Evolutionary conservation across 495 filamentous ascomycete species (phyloP), one percentile per base, ranked within the genome.

Genomic region (Penicillium alfredii): DNA sequence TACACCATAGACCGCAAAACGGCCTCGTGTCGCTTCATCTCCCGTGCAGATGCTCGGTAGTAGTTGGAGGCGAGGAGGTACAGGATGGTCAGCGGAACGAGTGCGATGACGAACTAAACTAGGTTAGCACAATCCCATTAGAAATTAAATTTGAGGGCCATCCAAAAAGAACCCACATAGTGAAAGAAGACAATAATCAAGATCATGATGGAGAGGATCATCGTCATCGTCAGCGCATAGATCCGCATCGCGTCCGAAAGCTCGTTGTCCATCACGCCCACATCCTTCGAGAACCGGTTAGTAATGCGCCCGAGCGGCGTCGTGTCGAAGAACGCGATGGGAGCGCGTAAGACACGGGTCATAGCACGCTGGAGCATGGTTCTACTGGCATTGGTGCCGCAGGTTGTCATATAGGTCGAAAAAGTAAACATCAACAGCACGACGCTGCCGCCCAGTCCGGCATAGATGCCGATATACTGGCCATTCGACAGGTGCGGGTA

Each of bases 301-400:
- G 88, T 92, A 55, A 98, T 95, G 15, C 92, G 81, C n/a, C 92
- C 92, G 1, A 96, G 67, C 1, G 92, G 92, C 0, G 92, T 98
- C 0, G 90, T 96, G 47, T 96, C 92, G 66, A 97, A 96, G 69
- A 97, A 97, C 3, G 82, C 81, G 88, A 97, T 94, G 0, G 92
- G 92, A 0, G 92, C 90, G 30, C 88, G 76, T 25, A 98, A 70
- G 1, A 88, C 84, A 27, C 82, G 76, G 8, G 61, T 72, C 64
- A 96, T 84, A 14, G 92, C 89, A n/a, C 78, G 65, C 8, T 82
- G 75, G 26, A 96, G 73, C 72, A 97, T 87, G n/a, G 71, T 73
- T 56, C 81, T 87, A 53, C 82, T 87, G 4, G 88, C 74, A 7
- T 69, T 78, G 0, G 90, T 94, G 24, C 88, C 88, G 20, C 51